Evolutionary conservation across 2,329 filamentous ascomycete species (phyloP).

Genomic region (Byssoonygena ceratinophila): DNA sequence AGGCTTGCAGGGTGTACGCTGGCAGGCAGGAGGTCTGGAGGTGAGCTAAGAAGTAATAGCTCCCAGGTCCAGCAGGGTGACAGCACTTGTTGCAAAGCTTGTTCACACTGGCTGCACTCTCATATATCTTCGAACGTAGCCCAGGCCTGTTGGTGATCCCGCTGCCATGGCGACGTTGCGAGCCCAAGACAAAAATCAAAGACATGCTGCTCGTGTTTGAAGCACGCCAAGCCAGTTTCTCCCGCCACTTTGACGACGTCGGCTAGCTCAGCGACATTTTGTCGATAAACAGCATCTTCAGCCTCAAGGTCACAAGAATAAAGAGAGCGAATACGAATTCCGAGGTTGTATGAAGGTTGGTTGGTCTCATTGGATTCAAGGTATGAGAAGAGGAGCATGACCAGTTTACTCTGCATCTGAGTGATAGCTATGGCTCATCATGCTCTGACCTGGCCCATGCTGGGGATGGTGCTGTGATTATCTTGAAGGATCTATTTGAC

Average conservation of each 20-base stretch:
- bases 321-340: not conserved
- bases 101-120: too few species aligned
- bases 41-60: too few species aligned
- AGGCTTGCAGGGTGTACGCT: not conserved
- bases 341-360: not conserved
- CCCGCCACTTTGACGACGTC: not conserved
- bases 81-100: too few species aligned
- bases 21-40: not conserved
- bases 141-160: not conserved
- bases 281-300: not conserved
- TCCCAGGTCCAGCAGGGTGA: too few species aligned
- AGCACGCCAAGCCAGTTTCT: not conserved
- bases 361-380: too few species aligned
- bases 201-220: slow-evolving; percentile 1
- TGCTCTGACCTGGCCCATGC: too few species aligned
- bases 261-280: not conserved
- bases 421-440: too few species aligned
- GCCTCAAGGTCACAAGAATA: not conserved
- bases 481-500: too few species aligned
- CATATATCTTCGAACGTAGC: too few species aligned
- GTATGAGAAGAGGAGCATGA: not conserved
- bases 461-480: too few species aligned
- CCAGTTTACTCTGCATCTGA: too few species aligned
- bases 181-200: not conserved
- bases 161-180: not conserved